These are phyloP conservation scores for Fibroporia radiculosa DNA, from an alignment of 768 basidiomycete genomes.

Conservation along the genomic window DNA sequence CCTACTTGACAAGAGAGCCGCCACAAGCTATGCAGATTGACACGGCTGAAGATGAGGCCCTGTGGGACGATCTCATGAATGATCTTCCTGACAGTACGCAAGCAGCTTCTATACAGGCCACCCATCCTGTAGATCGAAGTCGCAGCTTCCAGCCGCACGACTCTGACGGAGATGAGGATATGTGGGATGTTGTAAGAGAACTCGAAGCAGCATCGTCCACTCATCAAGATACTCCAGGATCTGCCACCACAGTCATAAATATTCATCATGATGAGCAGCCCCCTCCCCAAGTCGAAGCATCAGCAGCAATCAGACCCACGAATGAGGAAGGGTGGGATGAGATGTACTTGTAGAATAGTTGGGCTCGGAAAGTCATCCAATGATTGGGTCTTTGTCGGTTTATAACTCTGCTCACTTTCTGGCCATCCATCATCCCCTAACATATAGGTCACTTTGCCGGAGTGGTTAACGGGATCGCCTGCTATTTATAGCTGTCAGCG, in stretches of 20 bases:
- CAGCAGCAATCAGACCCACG: slow-evolving; percentile 10
- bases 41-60: slow-evolving; percentile 14
- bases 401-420: not conserved
- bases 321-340: slow-evolving; percentile 57
- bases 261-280: not conserved
- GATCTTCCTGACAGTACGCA: slow-evolving; percentile 10
- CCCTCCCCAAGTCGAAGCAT: slow-evolving; percentile 3
- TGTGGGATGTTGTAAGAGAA: slow-evolving; percentile 65
- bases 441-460: slow-evolving; percentile 74
- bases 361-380: too few relatives aligned
- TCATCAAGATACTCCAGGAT: not conserved
- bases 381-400: not conserved
- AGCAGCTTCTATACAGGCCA: not conserved
- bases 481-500: slow-evolving; percentile 34
- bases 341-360: slow-evolving; percentile 53
- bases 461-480: slow-evolving; percentile 73
- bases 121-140: not conserved
- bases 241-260: not conserved
- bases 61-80: slow-evolving; percentile 19
- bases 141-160: slow-evolving; percentile 12
- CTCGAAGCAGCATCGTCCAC: slow-evolving; percentile 29
- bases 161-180: slow-evolving; percentile 50
- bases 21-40: not conserved
- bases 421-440: not conserved
- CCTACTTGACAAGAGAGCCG: not conserved